Conservation (phyloP, 2,329 filamentous ascomycete genomes). For the Monilinia polystroma region DNA sequence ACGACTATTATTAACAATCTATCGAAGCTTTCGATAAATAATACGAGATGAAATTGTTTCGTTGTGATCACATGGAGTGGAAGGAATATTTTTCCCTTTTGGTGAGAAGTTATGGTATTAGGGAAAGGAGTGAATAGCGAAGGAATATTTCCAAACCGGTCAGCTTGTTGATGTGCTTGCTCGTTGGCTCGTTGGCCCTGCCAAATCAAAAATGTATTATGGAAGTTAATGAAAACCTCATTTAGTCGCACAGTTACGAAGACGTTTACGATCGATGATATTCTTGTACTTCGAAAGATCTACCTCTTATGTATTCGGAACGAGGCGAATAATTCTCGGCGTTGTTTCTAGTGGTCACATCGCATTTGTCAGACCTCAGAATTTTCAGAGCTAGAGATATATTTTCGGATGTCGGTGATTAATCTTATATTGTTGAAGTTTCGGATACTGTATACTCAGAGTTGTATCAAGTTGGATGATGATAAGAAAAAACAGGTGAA, state of each 20-base stretch:
- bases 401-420: too few species aligned
- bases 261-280: background rate
- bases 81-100: background rate
- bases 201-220: background rate
- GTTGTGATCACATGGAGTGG: background rate
- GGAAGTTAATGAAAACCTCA: background rate
- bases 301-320: too few species aligned
- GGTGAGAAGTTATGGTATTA: background rate
- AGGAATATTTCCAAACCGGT: background rate
- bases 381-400: too few species aligned
- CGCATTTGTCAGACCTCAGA: too few species aligned
- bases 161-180: background rate
- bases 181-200: background rate
- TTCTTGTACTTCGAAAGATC: too few species aligned
- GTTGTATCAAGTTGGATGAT: too few species aligned
- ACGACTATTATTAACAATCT: slow-evolving; percentile 1
- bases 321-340: too few species aligned
- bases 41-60: background rate
- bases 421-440: too few species aligned
- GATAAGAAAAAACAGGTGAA: too few species aligned
- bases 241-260: background rate
- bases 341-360: too few species aligned
- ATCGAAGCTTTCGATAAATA: background rate
- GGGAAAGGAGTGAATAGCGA: background rate
- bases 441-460: too few species aligned